A percentile compares a stretch with the other conserved stretches of the same genome.
These are phyloP conservation scores for Hericium alpestre DNA, from an alignment of 768 basidiomycete species.

Conservation along the genomic window DNA sequence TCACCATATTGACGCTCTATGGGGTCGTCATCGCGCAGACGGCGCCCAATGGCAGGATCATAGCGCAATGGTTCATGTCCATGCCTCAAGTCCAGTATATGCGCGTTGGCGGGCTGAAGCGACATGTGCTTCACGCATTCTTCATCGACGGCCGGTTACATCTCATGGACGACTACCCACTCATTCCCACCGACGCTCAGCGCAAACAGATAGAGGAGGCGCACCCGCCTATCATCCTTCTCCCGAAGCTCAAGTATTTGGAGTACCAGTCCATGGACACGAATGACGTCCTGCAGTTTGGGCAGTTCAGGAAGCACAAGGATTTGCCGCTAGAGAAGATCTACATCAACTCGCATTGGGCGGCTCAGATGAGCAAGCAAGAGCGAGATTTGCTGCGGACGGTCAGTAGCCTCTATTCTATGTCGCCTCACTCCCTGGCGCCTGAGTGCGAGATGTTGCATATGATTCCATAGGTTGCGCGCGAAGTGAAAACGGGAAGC, in stretches of 20 bases:
- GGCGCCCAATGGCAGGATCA: slow-evolving; percentile 15
- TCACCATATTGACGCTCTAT: slow-evolving; percentile 46
- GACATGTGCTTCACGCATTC: slow-evolving; percentile 1
- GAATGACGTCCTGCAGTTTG: neutral
- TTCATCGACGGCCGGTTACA: slow-evolving; percentile 7
- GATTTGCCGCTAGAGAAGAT: slow-evolving; percentile 3
- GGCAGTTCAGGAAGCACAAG: neutral
- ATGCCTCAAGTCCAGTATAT: slow-evolving; percentile 38
- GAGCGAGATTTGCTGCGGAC: neutral
- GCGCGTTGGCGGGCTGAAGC: slow-evolving; percentile 5
- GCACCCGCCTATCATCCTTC: neutral
- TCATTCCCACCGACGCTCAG: neutral
- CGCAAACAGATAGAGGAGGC: neutral
- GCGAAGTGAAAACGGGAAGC: too few relatives aligned
- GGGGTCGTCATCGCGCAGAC: slow-evolving; percentile 27
- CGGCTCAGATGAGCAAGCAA: neutral
- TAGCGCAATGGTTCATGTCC: slow-evolving; percentile 44
- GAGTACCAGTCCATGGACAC: slow-evolving; percentile 5
- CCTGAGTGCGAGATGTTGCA: too few relatives aligned
- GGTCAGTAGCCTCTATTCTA: neutral
- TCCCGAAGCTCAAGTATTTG: slow-evolving; percentile 3
- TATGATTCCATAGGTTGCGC: too few relatives aligned
- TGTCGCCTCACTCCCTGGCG: too few relatives aligned
- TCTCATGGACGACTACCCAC: slow-evolving; percentile 5
- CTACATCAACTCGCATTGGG: slow-evolving; percentile 3